A percentile compares a stretch with the other conserved stretches of the same genome.
These are phyloP conservation scores for Mucuna pruriens DNA, from an alignment of 306 rosid genomes.

Conservation along the genomic window DNA sequence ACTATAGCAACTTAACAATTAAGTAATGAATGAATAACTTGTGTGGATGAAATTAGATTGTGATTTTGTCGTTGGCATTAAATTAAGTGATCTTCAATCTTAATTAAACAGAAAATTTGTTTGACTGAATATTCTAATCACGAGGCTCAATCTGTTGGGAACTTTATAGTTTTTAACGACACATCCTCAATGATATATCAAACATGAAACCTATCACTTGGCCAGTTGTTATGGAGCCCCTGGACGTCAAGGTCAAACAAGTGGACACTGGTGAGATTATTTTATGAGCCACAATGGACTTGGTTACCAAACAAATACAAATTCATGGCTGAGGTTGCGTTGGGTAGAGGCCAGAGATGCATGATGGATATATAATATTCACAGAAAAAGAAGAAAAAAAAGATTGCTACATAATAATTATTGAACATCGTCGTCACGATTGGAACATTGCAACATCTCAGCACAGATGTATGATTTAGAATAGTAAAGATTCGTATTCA, in stretches of 20 bases:
- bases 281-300: constrained; percentile 19
- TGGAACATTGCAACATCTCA: neutral
- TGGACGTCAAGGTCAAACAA: constrained; percentile 41
- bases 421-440: neutral
- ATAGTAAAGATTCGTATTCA: constrained; percentile 1
- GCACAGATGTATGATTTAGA: neutral
- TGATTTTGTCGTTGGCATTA: constrained; percentile 36
- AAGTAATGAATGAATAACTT: constrained; percentile 19
- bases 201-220: constrained; percentile 34
- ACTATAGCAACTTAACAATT: constrained; percentile 6
- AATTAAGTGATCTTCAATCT: constrained; percentile 35
- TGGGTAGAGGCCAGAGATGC: neutral
- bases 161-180: constrained; percentile 2
- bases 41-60: constrained; percentile 44
- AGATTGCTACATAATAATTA: neutral
- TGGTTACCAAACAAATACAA: neutral
- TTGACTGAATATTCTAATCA: constrained; percentile 14
- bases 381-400: neutral
- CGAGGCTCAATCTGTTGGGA: constrained; percentile 6
- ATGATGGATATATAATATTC: constrained; percentile 17
- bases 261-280: constrained; percentile 31
- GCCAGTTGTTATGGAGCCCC: constrained; percentile 41
- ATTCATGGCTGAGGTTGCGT: constrained; percentile 22
- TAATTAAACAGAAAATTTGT: neutral
- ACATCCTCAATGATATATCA: neutral